Evolutionary conservation across 306 rosid genomes (phyloP).

Genomic region (Luffa acutangula): DNA sequence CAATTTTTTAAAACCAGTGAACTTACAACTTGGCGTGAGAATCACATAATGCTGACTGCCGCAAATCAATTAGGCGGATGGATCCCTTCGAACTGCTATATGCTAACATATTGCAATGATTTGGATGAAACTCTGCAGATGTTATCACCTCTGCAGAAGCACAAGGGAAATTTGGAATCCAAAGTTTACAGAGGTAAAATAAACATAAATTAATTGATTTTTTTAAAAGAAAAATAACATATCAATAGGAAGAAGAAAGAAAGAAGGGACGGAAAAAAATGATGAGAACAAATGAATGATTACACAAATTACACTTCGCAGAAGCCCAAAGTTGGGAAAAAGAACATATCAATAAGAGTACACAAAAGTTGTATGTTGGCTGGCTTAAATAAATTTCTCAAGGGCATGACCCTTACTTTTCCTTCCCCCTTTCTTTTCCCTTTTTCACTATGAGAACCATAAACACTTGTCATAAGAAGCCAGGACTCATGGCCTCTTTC

Average conservation of each 20-base stretch:
- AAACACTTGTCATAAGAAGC: not conserved
- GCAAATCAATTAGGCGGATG: conserved; percentile 85
- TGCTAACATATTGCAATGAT: conserved; percentile 85
- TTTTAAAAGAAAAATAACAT: not conserved
- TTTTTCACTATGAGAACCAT: not conserved
- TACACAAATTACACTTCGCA: not conserved
- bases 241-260: not conserved
- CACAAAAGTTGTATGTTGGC: not conserved
- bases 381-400: not conserved
- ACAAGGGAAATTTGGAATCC: conserved; percentile 9
- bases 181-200: not conserved
- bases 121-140: conserved; percentile 96
- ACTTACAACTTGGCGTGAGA: conserved; percentile 87
- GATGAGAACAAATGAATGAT: not conserved
- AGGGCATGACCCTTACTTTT: not conserved
- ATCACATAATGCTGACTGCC: conserved; percentile 98
- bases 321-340: not conserved
- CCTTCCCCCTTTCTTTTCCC: not conserved
- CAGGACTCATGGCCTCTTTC: not conserved
- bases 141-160: conserved; percentile 88
- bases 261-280: not conserved
- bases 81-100: conserved; percentile 99
- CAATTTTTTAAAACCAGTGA: not conserved
- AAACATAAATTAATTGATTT: no score
- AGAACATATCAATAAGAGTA: not conserved